Evolutionary conservation across 2,329 filamentous ascomycete species (phyloP), one percentile per base, ranked within the genome.

Genomic region (Aspergillus pseudoterreus): DNA sequence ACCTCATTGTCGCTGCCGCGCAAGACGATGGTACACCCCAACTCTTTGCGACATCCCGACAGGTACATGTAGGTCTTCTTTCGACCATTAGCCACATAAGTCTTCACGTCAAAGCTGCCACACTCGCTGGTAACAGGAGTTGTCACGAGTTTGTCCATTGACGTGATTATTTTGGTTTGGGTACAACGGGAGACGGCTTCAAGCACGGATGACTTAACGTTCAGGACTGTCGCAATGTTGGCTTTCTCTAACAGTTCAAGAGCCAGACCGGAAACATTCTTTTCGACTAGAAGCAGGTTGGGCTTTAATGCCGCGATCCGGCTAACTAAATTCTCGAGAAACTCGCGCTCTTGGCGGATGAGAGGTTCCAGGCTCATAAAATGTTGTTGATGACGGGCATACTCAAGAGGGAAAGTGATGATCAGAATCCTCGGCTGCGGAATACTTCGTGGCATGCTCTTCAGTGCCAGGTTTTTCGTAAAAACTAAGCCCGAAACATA

Each of bases 311-410:
- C 90, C 52, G 89, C 85, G 60, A 99, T 97, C 49, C 94, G 84
- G 64, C 90, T 92, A 24, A 99, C 91, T 51, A 99, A 83, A 64
- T 96, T 94, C 60, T 87, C 83, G 22, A 99, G 77, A 60, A 94
- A 99, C 65, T 99, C 94, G 59, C 89, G 87, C 72, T 99, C 95
- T 69, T 99, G 94, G 50, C 92, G 88, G 61, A 99, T 96, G 50
- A 99, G 91, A 36, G 92, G 92, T 62, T 97, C 91, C 45, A 99
- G 75, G 63, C 94, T 99, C 92, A 99, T 96, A 68, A 99, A 97
- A 68, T 97, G 92, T 57, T 90, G 83, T 65, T 92, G 86, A 61
- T 96, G 91, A 36, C 94, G 84, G 52, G 95, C 90, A 69, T 99
- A 99, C 67, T 99, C 94, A 52, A 99, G 90, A 0, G 94, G 86